These are phyloP conservation scores for Sarocladium brachiariae DNA, from an alignment of 2,329 filamentous ascomycete species.

Conservation along the genomic window DNA sequence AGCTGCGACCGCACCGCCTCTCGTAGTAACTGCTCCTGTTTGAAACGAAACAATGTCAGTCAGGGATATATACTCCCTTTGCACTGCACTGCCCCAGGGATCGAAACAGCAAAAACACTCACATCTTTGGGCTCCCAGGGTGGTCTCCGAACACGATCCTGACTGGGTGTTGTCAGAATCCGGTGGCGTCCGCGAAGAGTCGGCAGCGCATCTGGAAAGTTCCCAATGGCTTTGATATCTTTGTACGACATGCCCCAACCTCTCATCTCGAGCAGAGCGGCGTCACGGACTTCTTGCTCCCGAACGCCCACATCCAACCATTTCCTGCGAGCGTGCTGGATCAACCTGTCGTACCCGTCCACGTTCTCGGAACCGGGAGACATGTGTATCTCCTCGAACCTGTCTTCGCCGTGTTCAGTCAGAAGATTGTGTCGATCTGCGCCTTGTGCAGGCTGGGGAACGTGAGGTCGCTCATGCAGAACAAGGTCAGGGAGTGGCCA, in stretches of 20 bases:
- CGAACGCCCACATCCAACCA: neutral
- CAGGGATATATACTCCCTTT: no score
- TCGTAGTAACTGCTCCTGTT: slow-evolving; percentile 28
- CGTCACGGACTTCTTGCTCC: neutral
- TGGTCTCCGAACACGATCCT: slow-evolving; percentile 58
- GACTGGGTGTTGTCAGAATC: slow-evolving; percentile 56
- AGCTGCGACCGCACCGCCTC: slow-evolving; percentile 21
- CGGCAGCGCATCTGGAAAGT: slow-evolving; percentile 60
- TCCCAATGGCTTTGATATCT: slow-evolving; percentile 50
- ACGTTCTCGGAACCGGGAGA: neutral
- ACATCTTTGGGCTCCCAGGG: slow-evolving; percentile 53
- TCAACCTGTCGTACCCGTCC: neutral
- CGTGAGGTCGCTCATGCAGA: neutral
- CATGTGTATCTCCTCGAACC: neutral
- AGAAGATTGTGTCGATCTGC: no score
- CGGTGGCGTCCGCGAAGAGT: slow-evolving; percentile 64
- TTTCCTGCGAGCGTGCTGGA: neutral
- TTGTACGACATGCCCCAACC: slow-evolving; percentile 53
- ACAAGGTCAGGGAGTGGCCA: neutral
- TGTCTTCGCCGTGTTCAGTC: neutral
- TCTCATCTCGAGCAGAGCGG: neutral
- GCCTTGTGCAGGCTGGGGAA: no score
- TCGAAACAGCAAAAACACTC: no score
- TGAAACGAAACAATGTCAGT: no score
- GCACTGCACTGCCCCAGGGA: no score